Evolutionary conservation across 257 asterid species (phyloP).

Genomic region (Echium plantagineum): DNA sequence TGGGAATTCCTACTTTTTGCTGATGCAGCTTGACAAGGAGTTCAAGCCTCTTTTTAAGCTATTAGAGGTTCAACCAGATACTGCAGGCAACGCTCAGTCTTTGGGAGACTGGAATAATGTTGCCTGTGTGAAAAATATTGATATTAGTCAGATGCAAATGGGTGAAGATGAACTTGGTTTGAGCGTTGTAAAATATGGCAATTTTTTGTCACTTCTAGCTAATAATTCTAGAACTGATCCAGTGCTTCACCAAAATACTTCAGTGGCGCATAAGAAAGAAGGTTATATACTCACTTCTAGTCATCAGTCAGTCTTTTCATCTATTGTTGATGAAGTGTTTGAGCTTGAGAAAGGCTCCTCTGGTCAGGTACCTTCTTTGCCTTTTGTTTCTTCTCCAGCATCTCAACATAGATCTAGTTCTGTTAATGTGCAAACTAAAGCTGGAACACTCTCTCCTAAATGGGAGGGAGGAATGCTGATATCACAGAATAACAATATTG

Average conservation of each 20-base stretch:
- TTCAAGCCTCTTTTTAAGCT: constrained; percentile 81
- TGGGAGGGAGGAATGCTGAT: constrained; percentile 52
- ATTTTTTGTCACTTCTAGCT: constrained; percentile 32
- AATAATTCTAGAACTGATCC: constrained; percentile 26
- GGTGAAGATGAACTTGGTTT: constrained; percentile 72
- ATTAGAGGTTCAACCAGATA: constrained; percentile 65
- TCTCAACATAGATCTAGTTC: constrained; percentile 48
- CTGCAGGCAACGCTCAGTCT: constrained; percentile 50
- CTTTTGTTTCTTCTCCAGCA: constrained; percentile 36
- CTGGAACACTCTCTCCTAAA: constrained; percentile 50
- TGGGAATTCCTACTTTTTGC: constrained; percentile 76
- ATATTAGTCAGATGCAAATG: constrained; percentile 66
- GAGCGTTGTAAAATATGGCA: constrained; percentile 61
- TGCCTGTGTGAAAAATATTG: constrained; percentile 53
- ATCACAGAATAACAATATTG: constrained; percentile 24
- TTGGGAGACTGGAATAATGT: constrained; percentile 52
- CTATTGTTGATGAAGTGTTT: constrained; percentile 89
- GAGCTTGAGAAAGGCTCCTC: constrained; percentile 77
- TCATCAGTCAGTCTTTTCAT: constrained; percentile 44
- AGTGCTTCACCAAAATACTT: constrained; percentile 41
- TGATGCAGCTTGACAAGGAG: constrained; percentile 88
- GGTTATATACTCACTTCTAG: constrained; percentile 39
- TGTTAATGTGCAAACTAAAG: constrained; percentile 33
- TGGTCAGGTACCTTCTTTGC: constrained; percentile 37
- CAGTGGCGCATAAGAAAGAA: constrained; percentile 30